Evolutionary conservation across 177 flowering plant genomes (phyloP), one percentile per base, ranked within the genome.

Genomic region (Tripterygium wilfordii): DNA sequence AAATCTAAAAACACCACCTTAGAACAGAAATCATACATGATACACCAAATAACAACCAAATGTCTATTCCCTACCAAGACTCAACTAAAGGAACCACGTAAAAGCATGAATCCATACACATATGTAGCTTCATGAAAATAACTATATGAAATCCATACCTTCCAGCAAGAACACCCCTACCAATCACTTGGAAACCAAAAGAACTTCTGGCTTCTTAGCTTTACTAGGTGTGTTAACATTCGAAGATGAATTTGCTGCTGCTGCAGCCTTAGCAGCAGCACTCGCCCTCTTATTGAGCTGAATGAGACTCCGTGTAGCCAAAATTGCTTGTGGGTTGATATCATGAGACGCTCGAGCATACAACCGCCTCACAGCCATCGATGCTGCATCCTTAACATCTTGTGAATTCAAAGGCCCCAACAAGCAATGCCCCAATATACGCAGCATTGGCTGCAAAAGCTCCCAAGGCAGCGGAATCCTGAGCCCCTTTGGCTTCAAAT

Each of bases 381-480:
- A 68, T 0, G 98, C 96, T 0, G 80, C 74, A 41, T 82, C 84
- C 67, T 69, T 86, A 18, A 86, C 89, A 44, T 92, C 95, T 32
- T 80, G 71, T 0, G 72, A 31, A 61, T 70, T 86, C 75, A 84
- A 45, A 13, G 96, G 94, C 36, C 80, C 95, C 55, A 92, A 56
- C 49, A 92, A 63, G 53, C 98, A 92, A 48, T 92, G 96, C 23
- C 94, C 96, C 21, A 92, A 40, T 37, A 88, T 86, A 51, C 96
- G 72, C 69, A 88, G 37, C 20, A 76, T 49, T 0, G 94, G 91
- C 66, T 84, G 95, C 57, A 85, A 58, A 6, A 92, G 69, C 70
- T 92, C 98, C 98, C 96, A 92, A 4, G 98, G 96, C 32, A 88
- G 70, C 5, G 91, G 96, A 67, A 92, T 79, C 47, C 89, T 83